Conservation (phyloP, 2,329 filamentous ascomycete genomes). For the Plectosphaerella sp. region DNA sequence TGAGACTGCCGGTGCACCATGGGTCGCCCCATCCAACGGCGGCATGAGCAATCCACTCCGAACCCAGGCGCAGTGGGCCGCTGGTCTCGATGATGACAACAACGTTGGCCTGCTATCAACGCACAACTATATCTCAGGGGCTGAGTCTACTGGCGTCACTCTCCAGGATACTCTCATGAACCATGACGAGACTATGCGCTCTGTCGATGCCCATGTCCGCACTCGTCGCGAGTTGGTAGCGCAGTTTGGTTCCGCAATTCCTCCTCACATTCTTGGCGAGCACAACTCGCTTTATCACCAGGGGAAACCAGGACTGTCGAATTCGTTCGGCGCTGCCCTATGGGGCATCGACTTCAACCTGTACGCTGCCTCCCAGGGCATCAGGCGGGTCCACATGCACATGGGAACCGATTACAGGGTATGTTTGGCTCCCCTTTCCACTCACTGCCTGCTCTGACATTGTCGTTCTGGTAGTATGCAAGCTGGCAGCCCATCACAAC, state of each 20-base stretch:
- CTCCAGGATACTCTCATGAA: slow-evolving; percentile 61
- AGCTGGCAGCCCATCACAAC: slow-evolving; percentile 57
- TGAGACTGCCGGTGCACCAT: slow-evolving; percentile 24
- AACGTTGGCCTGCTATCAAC: slow-evolving; percentile 50
- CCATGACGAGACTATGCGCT: slow-evolving; percentile 47
- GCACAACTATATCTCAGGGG: slow-evolving; percentile 62
- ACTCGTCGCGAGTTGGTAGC: slow-evolving; percentile 36
- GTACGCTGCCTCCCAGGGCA: slow-evolving; percentile 49
- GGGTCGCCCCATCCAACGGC: slow-evolving; percentile 53
- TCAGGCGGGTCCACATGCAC: slow-evolving; percentile 59
- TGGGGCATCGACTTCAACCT: slow-evolving; percentile 62
- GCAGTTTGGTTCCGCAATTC: slow-evolving; percentile 34
- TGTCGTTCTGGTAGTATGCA: slow-evolving; percentile 34
- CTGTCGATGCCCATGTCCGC: slow-evolving; percentile 42
- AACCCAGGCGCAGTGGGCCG: slow-evolving; percentile 43
- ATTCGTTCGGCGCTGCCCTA: slow-evolving; percentile 61
- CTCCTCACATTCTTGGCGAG: slow-evolving; percentile 56
- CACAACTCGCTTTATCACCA: slow-evolving; percentile 60
- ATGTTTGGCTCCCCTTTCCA: slow-evolving; percentile 2
- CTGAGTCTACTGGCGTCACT: slow-evolving; percentile 55
- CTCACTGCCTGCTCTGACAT: slow-evolving; percentile 1
- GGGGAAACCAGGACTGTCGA: slow-evolving; percentile 56
- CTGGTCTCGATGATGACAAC: slow-evolving; percentile 43
- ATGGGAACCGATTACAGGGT: slow-evolving; percentile 57
- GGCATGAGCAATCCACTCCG: slow-evolving; percentile 47